phyloP scores from a whole-genome alignment of 768 basidiomycete genomes.

The Rhodosporidiobolus odoratus region DNA sequence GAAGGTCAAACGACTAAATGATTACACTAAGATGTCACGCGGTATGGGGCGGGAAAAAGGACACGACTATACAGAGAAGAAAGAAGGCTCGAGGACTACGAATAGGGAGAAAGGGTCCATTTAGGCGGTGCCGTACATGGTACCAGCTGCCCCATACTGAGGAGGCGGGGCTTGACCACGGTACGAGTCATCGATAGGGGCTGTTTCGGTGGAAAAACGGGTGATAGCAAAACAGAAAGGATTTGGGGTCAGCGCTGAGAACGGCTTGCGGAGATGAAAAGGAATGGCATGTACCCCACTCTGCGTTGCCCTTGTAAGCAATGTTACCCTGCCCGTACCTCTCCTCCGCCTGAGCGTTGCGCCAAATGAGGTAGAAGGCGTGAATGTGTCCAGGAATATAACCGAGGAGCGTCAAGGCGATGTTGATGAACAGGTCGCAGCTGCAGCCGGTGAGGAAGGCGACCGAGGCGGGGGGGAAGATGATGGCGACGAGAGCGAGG shows the following conservation, averaged over 20 bases:
- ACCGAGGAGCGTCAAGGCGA: constrained; percentile 58
- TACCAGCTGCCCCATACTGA: neutral
- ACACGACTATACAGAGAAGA: too few relatives aligned
- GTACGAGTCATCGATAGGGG: neutral
- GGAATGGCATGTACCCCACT: neutral
- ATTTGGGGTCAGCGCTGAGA: neutral
- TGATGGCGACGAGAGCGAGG: constrained; percentile 33
- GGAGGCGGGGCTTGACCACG: neutral
- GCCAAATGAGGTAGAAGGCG: constrained; percentile 59
- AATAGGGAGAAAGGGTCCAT: neutral
- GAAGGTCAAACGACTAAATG: too few relatives aligned
- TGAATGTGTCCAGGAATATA: constrained; percentile 30
- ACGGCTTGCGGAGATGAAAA: neutral
- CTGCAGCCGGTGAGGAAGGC: constrained; percentile 71
- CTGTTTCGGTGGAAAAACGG: neutral
- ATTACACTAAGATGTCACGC: too few relatives aligned
- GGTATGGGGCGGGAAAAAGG: too few relatives aligned
- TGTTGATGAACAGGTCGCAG: constrained; percentile 71
- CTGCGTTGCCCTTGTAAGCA: constrained; percentile 36
- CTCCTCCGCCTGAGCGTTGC: constrained; percentile 68
- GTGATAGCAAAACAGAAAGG: neutral
- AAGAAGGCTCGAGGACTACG: neutral
- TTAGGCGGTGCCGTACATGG: neutral
- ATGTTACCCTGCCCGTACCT: constrained; percentile 68
- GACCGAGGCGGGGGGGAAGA: constrained; percentile 58